phyloP scores from a whole-genome alignment of 768 basidiomycete genomes.

The Chiua virens region DNA sequence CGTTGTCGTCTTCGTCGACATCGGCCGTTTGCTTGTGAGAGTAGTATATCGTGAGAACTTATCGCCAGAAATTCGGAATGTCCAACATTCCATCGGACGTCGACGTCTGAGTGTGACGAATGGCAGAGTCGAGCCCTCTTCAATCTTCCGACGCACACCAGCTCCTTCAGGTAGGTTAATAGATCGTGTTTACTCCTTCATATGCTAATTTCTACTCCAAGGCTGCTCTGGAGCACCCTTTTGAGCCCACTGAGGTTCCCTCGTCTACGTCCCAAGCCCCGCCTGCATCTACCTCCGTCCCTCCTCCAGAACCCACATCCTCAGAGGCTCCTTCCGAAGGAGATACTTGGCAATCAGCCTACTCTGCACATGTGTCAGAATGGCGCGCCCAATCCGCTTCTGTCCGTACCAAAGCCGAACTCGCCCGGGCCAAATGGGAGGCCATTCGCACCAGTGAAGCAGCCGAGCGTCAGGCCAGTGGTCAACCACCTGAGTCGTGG shows the following conservation, averaged over 20 bases:
- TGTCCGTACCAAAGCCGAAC: slow-evolving; percentile 73
- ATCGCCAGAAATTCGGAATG: neutral
- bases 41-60: slow-evolving; percentile 1
- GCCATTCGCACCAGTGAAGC: slow-evolving; percentile 46
- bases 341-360: slow-evolving; percentile 64
- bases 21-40: no score
- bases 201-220: neutral
- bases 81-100: no score
- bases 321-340: slow-evolving; percentile 20
- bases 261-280: neutral
- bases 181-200: neutral
- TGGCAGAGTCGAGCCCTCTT: slow-evolving; percentile 28
- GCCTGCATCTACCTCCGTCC: neutral
- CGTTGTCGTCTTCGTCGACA: slow-evolving; percentile 85
- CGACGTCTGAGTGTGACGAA: slow-evolving; percentile 6
- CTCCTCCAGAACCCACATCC: neutral
- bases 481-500: slow-evolving; percentile 19
- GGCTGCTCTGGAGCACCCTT: slow-evolving; percentile 28
- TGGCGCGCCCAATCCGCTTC: slow-evolving; percentile 77
- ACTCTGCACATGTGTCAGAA: slow-evolving; percentile 62
- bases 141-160: slow-evolving; percentile 21
- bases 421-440: slow-evolving; percentile 72
- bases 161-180: slow-evolving; percentile 21
- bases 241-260: slow-evolving; percentile 25
- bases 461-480: slow-evolving; percentile 42